phyloP scores from a whole-genome alignment of 352 stramenopile species.

The Elongisporangium anandrum region DNA sequence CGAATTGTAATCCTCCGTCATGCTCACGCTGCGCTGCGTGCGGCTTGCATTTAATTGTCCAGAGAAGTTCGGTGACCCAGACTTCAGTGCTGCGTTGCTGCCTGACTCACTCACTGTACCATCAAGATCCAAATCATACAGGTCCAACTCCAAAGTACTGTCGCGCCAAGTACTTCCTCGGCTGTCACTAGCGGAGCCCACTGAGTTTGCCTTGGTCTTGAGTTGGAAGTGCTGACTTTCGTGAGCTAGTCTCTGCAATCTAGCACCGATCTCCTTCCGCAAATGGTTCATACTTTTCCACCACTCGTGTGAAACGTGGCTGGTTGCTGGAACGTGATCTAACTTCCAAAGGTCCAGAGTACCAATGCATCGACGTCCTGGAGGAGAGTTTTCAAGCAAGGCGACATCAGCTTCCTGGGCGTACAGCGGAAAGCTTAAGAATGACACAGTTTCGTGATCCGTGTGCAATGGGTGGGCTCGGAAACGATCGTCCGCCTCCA shows the following conservation, averaged over 20 bases:
- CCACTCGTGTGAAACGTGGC: conserved; percentile 64
- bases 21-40: conserved; percentile 28
- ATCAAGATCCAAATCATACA: conserved; percentile 40
- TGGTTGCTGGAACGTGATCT: conserved; percentile 42
- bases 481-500: conserved; percentile 58
- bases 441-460: conserved; percentile 49
- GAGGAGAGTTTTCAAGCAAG: conserved; percentile 5
- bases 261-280: conserved; percentile 30
- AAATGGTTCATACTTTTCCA: conserved; percentile 29
- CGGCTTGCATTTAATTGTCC: conserved; percentile 45
- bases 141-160: conserved; percentile 51
- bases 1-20: conserved; percentile 37
- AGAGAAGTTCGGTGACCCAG: conserved; percentile 16
- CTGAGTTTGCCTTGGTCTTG: conserved; percentile 35
- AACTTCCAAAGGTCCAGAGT: conserved; percentile 70
- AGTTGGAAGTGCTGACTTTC: conserved; percentile 38
- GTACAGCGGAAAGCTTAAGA: conserved; percentile 73
- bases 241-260: conserved; percentile 42
- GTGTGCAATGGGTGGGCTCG: conserved; percentile 60
- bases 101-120: conserved; percentile 24
- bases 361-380: conserved; percentile 36
- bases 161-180: conserved; percentile 48
- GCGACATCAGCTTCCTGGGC: conserved; percentile 11
- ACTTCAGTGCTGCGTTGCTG: conserved; percentile 10
- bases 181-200: conserved; percentile 55